Evolutionary conservation across 306 rosid species (phyloP), one percentile per base, ranked within the genome.

Genomic region (Oxytropis ochrocephala): DNA sequence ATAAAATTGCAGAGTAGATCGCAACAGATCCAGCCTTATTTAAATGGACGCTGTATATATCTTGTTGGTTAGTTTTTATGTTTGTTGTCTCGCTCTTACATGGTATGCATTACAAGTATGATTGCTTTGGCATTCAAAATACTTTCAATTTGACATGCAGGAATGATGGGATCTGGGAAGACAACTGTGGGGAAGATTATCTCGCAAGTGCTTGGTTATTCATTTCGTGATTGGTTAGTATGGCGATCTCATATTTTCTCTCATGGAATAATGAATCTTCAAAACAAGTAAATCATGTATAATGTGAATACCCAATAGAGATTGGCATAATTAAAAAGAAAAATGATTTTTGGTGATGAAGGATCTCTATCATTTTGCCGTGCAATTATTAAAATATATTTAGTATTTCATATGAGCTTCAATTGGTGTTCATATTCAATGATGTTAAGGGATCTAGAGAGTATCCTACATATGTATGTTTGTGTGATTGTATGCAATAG

Each of bases 121-220:
- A 62, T 71, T 62, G 57, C 49, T 29, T 41, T 57, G 38, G 51
- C 54, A 70, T 70, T 73, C 57, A 24, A 75, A 71, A 48, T 77
- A 63, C 41, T 58, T 49, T 49, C 27, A 57, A 69, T 72, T 61
- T 69, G 75, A 72, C 66, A 70, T 78, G 82, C 86, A 94, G 99
- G 99, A 80, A 94, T 94, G 99, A 94, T 91, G 99, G 99, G 99
- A 48, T 94, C 99, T 49, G 99, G 99, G 74, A 94, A 94, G 85
- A 94, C 99, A 35, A 94, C 99, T 11, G 89, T 94, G 17, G 99
- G 99, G 76, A 91, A 85, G 84, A 75, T 94, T 77, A 73, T 94
- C 87, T 78, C 97, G 0, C 85, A 84, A 75, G 89, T 80, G 76
- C 92, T 94, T 73, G 72, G 72, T 74, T 94, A 94, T 86, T 79